Percentiles rank a stretch among this genome's conserved stretches.
These are phyloP conservation scores for Backusella morwellensis DNA, from an alignment of 192 early-diverging fungal genomes.

Conservation along the genomic window DNA sequence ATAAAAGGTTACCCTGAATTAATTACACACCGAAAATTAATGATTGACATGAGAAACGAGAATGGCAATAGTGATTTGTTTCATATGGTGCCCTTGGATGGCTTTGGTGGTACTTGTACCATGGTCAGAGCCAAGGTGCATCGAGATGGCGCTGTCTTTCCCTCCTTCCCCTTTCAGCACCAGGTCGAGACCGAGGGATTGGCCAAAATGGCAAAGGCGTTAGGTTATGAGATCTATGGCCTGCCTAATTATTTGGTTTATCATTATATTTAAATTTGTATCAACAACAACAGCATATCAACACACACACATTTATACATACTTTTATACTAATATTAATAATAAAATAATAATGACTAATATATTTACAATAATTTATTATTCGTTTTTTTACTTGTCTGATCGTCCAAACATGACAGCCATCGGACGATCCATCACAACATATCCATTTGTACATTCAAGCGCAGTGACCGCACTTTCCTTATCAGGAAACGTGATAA, in stretches of 20 bases:
- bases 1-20: conserved; percentile 41
- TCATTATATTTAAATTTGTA: conserved; percentile 41
- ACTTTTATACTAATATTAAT: neutral
- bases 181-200: conserved; percentile 72
- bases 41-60: conserved; percentile 38
- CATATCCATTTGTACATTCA: conserved; percentile 34
- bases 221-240: conserved; percentile 60
- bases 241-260: conserved; percentile 60
- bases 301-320: neutral
- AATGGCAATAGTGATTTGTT: conserved; percentile 31
- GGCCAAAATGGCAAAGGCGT: conserved; percentile 64
- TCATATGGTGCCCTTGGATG: conserved; percentile 52
- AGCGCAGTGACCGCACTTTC: conserved; percentile 34
- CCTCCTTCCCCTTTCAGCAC: conserved; percentile 58
- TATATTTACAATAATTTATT: neutral
- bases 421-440: conserved; percentile 44
- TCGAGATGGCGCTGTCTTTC: conserved; percentile 63
- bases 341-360: neutral
- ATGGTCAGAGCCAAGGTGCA: conserved; percentile 64
- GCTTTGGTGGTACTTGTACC: conserved; percentile 67
- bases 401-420: conserved; percentile 34
- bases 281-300: neutral
- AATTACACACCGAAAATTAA: conserved; percentile 39
- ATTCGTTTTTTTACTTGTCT: neutral
- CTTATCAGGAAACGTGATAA: conserved; percentile 36